Base-by-base conservation (phyloP, 2,329 filamentous ascomycete genomes). In the Albophoma yamanashiensis region DNA sequence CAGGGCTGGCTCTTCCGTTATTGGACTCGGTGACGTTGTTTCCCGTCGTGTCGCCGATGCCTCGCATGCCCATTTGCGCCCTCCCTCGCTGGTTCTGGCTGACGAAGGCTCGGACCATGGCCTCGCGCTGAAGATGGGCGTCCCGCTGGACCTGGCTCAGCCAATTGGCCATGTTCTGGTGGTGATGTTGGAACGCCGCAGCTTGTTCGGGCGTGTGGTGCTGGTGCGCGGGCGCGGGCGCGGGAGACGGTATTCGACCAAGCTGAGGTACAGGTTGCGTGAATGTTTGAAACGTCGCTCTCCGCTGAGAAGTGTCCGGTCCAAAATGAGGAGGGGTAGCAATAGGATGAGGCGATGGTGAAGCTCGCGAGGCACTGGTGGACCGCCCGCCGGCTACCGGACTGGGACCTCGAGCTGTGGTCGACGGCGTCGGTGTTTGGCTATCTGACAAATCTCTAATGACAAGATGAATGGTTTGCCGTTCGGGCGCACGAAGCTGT, bases 391-490 rank as follows among this genome's bases (percentile, higher is more conserved):
- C 63, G 17, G 65, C 58, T 31, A 65, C 63, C 47, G 64, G 71
- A 63, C 66, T 74, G 42, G 63, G 68, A 61, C 64, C 69, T 62
- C 61, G 68, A 60, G 61, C 66, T 50, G 62, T 62, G 59, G 62
- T 57, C 22, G 66, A 60, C 50, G 68, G 67, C 22, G 66, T 68
- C 12, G 70, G 58, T 22, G 70, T 61, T 25, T 68, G 69, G 40
- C 65, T 62, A 31, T 76, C 73, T 40, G 64, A 60, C 11, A 66
- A 55, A 55, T 77, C 79, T 64, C 79, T 73, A 53, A 84, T 70
- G 27, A 83, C 81, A 14, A 84, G 73, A 64, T 84, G 81, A 22
- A 84, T 75, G 1, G 79, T 81, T 62, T 83, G 79, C 59, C 77
- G 74, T 55, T 81, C 76, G 45, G 72, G 70, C 27, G 68, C 73